phyloP scores from a whole-genome alignment of 108 stramenopile species.

The Cyclotella cryptica region DNA sequence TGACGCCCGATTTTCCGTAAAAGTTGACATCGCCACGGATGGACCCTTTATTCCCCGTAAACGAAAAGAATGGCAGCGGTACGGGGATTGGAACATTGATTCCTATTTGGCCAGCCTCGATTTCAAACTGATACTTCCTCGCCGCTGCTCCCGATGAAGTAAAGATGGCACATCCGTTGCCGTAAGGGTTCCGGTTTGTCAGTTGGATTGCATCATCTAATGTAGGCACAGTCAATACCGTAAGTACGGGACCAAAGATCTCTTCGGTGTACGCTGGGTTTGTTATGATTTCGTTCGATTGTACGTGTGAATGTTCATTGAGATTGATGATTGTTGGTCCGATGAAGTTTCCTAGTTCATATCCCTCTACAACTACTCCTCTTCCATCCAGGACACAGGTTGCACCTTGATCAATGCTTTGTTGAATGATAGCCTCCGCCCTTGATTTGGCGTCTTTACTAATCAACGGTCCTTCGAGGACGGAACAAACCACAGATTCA shows the following conservation, averaged over 20 bases:
- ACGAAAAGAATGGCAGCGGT: conserved; percentile 94
- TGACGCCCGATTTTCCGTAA: conserved; percentile 89
- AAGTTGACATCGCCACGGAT: conserved; percentile 95
- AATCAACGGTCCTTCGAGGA: conserved; percentile 86
- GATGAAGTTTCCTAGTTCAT: conserved; percentile 83
- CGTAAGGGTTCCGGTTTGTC: conserved; percentile 89
- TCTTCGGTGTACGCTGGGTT: conserved; percentile 90
- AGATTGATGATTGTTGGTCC: conserved; percentile 87
- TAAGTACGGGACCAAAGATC: conserved; percentile 96
- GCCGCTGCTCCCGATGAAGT: conserved; percentile 90
- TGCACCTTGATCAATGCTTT: conserved; percentile 85
- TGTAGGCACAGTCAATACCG: conserved; percentile 70
- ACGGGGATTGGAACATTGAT: conserved; percentile 95
- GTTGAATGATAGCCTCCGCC: conserved; percentile 74
- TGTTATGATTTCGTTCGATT: conserved; percentile 44
- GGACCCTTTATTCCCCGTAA: conserved; percentile 90
- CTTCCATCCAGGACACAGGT: conserved; percentile 88
- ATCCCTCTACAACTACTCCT: conserved; percentile 62
- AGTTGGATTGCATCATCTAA: conserved; percentile 92
- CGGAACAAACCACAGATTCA: no score
- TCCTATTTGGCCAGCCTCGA: conserved; percentile 94
- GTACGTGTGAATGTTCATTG: conserved; percentile 55
- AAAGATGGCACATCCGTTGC: conserved; percentile 93
- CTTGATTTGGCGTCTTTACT: conserved; percentile 73
- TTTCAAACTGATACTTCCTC: conserved; percentile 88